A percentile compares a stretch with the other conserved stretches of the same genome.
Conservation (phyloP, 108 stramenopile species). For the Seminavis robusta region DNA sequence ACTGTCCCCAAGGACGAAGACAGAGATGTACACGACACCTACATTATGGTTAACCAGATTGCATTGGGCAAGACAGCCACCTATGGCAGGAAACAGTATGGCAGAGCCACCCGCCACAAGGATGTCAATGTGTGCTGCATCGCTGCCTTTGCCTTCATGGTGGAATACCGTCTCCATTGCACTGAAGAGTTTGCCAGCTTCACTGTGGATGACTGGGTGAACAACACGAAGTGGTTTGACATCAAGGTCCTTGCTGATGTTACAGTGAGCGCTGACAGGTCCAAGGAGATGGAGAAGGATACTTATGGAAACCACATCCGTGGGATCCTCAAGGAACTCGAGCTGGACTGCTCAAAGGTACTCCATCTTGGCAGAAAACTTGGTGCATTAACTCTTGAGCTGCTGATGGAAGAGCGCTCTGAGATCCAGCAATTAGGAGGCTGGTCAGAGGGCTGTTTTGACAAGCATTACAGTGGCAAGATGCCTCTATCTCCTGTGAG, state of each 20-base stretch:
- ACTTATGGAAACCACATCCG: not conserved
- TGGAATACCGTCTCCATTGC: too few species aligned
- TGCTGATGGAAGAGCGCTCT: not conserved
- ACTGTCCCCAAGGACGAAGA: too few species aligned
- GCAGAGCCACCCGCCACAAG: too few species aligned
- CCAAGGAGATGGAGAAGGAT: not conserved
- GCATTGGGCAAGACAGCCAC: too few species aligned
- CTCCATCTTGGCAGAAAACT: not conserved
- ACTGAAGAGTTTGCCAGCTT: too few species aligned
- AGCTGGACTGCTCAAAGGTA: not conserved
- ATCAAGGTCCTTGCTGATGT: constrained; percentile 3
- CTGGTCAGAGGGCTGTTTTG: not conserved
- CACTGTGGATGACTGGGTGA: not conserved
- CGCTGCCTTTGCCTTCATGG: too few species aligned
- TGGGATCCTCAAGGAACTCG: not conserved
- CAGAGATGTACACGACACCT: too few species aligned
- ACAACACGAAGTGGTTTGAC: constrained; percentile 2
- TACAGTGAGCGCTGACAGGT: not conserved
- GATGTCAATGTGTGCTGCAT: too few species aligned
- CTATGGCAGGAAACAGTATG: too few species aligned
- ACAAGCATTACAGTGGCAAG: not conserved
- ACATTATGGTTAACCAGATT: too few species aligned
- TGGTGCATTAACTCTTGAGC: constrained; percentile 1
- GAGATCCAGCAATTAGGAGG: not conserved
- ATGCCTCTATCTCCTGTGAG: constrained; percentile 1